Conservation (phyloP, 306 rosid genomes). For the Dalbergia cochinchinensis region DNA sequence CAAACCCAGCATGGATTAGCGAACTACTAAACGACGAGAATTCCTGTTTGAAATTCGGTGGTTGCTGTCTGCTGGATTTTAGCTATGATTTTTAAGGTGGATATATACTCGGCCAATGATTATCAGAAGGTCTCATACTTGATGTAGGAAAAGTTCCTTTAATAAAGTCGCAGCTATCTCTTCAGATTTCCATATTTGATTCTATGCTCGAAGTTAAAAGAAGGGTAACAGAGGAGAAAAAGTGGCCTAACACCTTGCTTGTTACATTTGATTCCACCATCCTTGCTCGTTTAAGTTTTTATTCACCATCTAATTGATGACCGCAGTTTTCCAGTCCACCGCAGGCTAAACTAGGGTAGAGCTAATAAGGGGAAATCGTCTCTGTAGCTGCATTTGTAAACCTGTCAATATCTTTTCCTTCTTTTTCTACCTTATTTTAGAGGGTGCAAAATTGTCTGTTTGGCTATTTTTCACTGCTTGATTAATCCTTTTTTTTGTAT, state of each 20-base stretch:
- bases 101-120: slow-evolving; percentile 7
- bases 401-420: too few species aligned
- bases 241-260: too few species aligned
- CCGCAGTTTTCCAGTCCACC: background rate
- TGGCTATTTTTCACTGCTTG: background rate
- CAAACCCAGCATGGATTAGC: background rate
- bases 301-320: background rate
- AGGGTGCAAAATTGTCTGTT: background rate
- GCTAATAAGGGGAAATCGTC: background rate
- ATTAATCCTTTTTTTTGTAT: background rate
- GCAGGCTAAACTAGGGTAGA: background rate
- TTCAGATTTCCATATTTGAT: slow-evolving; percentile 3
- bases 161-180: background rate
- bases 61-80: background rate
- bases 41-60: background rate
- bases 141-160: background rate
- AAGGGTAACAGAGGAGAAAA: background rate
- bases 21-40: background rate
- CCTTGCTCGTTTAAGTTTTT: background rate
- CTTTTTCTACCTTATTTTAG: background rate
- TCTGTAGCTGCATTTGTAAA: background rate
- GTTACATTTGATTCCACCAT: too few species aligned
- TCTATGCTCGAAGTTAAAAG: background rate
- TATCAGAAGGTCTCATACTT: background rate
- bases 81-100: background rate